Base-by-base conservation (phyloP, 305 asterid species). In the Fraxinus nigra region DNA sequence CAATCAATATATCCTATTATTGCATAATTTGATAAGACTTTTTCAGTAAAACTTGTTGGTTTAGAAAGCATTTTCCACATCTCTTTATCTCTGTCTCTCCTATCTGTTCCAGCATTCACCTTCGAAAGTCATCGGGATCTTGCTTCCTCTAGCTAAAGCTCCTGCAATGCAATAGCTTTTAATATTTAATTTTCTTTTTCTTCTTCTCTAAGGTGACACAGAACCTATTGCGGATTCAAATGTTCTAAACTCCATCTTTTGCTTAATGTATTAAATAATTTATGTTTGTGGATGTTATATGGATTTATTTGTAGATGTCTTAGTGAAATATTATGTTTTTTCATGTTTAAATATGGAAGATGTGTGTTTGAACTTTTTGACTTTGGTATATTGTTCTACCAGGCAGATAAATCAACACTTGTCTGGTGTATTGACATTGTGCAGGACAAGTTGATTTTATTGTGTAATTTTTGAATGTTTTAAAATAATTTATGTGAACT, bases 101-200 rank as follows among this genome's bases (percentile, higher is more conserved):
- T 3, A 75, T 46, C 18, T 38, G 28, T 79, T 79, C 43, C 37
- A 38, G 48, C 46, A 35, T 30, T 51, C 61, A 51, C 61, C 61
- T 61, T 69, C 70, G 37, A 75, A 80, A 32, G 6, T n/a, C 72
- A 46, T 32, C 24, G 46, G 56, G 73, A 20, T 74, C 61, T 54
- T 43, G 43, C 32, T 72, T 78, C 79, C 82, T 54, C 20, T 78
- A 3, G 76, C 22, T 37, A 73, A 40, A 0, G 59, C 76, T 83
- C 79, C 38, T 67, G n/a, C 33, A n/a, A 30, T 54, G 37, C 26
- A 77, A n/a, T 43, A 32, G 38, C 22, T 51, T 34, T 20, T 43
- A 43, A 61, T 24, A 5, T 67, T 13, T 16, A 51, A 51, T 28
- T 32, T 67, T 28, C 16, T 65, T 8, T 61, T 22, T 22, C 32